These are phyloP conservation scores for Blastobotrys apis DNA, from an alignment of 1,139 yeast genomes.

Conservation along the genomic window DNA sequence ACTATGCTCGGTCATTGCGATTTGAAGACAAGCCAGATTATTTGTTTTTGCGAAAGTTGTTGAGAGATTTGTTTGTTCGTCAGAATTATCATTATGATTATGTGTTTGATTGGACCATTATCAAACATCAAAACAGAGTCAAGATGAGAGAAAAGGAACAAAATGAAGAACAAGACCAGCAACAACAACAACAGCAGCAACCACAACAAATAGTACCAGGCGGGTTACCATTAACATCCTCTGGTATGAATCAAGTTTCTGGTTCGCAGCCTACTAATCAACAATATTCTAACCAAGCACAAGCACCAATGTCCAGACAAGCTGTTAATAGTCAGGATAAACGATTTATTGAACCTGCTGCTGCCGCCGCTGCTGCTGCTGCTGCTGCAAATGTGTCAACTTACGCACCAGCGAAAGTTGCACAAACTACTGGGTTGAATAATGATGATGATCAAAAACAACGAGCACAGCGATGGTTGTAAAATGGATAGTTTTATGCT, in stretches of 20 bases:
- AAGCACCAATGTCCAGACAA: neutral
- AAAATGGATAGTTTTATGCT: slow-evolving; percentile 10
- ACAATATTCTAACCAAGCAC: neutral
- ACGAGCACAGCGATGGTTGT: slow-evolving; percentile 10
- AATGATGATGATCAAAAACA: neutral
- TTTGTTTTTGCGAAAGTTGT: slow-evolving; percentile 78
- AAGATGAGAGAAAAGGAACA: slow-evolving; percentile 9
- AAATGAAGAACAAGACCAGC: slow-evolving; percentile 29
- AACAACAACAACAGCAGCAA: slow-evolving; percentile 40
- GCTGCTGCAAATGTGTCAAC: slow-evolving; percentile 1
- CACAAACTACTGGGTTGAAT: neutral
- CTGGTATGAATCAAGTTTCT: neutral
- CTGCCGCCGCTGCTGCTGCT: slow-evolving; percentile 11
- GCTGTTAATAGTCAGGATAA: neutral
- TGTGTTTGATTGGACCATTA: slow-evolving; percentile 95
- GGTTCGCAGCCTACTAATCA: neutral
- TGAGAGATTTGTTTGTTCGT: slow-evolving; percentile 83
- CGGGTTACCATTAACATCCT: too few species aligned
- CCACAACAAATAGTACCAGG: too few species aligned
- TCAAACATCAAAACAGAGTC: slow-evolving; percentile 52
- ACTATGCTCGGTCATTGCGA: slow-evolving; percentile 82
- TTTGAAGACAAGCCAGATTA: slow-evolving; percentile 98
- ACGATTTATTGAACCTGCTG: slow-evolving; percentile 4
- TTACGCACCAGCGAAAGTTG: slow-evolving; percentile 11
- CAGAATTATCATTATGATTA: slow-evolving; percentile 92